These are phyloP conservation scores for Rhodamnia rubescens DNA, from an alignment of 345 rosid genomes.

Conservation along the genomic window DNA sequence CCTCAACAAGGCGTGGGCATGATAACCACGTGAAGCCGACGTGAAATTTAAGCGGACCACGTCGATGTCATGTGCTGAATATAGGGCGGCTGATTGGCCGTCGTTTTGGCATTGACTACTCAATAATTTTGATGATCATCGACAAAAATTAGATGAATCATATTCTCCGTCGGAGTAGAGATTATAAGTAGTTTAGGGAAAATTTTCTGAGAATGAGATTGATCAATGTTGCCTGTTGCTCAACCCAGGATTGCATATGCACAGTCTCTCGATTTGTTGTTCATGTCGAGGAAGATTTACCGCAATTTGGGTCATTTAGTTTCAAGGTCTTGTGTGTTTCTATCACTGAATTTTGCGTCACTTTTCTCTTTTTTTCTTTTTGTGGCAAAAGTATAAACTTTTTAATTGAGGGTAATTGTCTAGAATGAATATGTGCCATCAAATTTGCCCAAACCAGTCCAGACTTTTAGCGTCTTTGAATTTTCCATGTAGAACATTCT, in stretches of 20 bases:
- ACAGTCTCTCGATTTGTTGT: background rate
- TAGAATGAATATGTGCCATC: background rate
- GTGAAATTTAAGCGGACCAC: too few relatives aligned
- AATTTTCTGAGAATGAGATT: background rate
- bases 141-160: background rate
- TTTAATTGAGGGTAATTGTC: background rate
- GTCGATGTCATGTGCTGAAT: too few relatives aligned
- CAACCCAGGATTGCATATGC: background rate
- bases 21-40: background rate
- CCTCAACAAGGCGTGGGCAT: background rate
- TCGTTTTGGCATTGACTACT: too few relatives aligned
- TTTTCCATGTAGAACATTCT: background rate
- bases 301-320: background rate
- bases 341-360: background rate
- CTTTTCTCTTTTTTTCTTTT: too few relatives aligned
- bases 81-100: background rate
- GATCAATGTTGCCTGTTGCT: background rate
- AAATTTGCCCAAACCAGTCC: background rate
- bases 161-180: background rate
- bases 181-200: too few relatives aligned
- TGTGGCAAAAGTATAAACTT: background rate
- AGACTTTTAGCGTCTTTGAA: background rate
- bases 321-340: background rate
- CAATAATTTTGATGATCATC: too few relatives aligned
- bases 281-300: background rate